These are phyloP conservation scores for Pythium apleroticum DNA, from an alignment of 352 stramenopile genomes.

Conservation along the genomic window DNA sequence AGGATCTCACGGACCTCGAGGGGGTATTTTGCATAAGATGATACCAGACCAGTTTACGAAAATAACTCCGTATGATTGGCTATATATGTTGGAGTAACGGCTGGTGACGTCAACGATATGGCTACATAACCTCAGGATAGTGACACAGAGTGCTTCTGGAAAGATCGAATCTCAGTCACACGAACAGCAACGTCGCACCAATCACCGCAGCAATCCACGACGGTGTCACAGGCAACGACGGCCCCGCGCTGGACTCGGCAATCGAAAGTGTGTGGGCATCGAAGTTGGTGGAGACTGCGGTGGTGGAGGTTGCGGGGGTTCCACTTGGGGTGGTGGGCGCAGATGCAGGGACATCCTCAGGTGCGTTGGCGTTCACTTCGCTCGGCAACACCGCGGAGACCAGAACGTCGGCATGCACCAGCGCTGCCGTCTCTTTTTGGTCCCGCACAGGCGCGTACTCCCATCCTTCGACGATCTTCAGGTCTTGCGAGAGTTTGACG, in stretches of 20 bases:
- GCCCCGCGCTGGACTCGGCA: neutral
- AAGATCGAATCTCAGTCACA: neutral
- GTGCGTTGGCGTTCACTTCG: neutral
- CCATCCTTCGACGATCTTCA: conserved; percentile 6
- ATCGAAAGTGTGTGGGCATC: neutral
- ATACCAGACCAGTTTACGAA: neutral
- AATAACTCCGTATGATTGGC: neutral
- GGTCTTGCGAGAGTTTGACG: neutral
- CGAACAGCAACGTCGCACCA: neutral
- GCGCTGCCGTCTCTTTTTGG: neutral
- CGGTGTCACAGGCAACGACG: neutral
- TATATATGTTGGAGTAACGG: conserved; percentile 7
- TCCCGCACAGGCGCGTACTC: neutral
- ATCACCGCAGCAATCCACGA: no score
- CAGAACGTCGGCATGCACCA: neutral
- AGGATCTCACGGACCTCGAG: conserved; percentile 5
- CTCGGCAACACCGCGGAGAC: neutral
- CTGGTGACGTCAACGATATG: neutral
- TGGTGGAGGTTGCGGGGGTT: neutral
- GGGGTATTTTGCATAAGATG: neutral
- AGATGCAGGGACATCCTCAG: neutral
- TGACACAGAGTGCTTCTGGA: no score
- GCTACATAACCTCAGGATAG: neutral
- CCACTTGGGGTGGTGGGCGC: neutral
- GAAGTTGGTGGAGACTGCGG: neutral